phyloP scores from a whole-genome alignment of 345 rosid species.

The Eucalyptus marginata region DNA sequence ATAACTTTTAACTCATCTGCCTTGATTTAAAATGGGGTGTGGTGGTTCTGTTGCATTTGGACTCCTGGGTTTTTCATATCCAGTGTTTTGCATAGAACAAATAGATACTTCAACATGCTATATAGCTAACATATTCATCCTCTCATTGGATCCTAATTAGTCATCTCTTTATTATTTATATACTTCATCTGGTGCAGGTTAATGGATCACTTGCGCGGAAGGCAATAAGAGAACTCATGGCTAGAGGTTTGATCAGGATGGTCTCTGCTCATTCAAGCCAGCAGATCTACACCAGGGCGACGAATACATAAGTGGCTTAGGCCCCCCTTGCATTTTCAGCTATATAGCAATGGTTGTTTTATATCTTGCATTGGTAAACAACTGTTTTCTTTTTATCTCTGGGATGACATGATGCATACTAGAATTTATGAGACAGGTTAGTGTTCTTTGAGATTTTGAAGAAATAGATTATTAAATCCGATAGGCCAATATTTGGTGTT shows the following conservation, averaged over 20 bases:
- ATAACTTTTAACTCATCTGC: not conserved
- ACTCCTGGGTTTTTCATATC: not conserved
- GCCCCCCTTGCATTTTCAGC: not conserved
- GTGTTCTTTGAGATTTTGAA: not conserved
- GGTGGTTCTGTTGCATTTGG: not conserved
- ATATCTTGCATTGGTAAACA: not conserved
- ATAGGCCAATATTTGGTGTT: not conserved
- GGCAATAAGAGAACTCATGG: slow-evolving; percentile 76
- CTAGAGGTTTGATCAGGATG: slow-evolving; percentile 62
- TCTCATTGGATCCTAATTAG: not conserved
- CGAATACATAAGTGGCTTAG: slow-evolving; percentile 29
- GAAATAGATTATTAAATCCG: not conserved
- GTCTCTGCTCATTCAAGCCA: slow-evolving; percentile 68
- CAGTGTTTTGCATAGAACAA: not conserved
- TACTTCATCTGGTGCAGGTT: slow-evolving; percentile 7
- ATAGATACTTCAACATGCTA: not conserved
- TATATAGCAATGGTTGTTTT: not conserved
- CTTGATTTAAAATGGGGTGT: not conserved
- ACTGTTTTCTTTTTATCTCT: not conserved
- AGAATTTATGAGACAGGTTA: not conserved
- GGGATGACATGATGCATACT: not conserved
- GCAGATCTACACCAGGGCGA: slow-evolving; percentile 71
- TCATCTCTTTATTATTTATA: not conserved
- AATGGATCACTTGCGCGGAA: slow-evolving; percentile 62
- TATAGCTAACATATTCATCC: not conserved